Evolutionary conservation across 768 basidiomycete species (phyloP).

Genomic region (Mycena chlorophos): DNA sequence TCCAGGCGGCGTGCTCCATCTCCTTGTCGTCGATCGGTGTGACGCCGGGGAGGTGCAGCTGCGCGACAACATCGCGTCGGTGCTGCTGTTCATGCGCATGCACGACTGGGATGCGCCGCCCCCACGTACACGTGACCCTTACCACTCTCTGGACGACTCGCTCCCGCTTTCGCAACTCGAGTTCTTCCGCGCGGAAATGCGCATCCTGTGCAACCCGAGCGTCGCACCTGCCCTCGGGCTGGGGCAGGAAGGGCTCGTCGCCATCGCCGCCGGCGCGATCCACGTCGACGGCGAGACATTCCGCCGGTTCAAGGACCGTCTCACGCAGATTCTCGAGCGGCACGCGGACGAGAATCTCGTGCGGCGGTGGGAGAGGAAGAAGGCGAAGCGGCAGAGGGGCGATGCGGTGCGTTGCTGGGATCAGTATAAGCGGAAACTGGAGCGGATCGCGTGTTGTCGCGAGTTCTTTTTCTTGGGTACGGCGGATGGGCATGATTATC

Average conservation of each 20-base stretch:
- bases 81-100: too few relatives aligned
- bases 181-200: not conserved
- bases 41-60: not conserved
- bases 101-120: too few relatives aligned
- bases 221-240: not conserved
- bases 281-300: conserved; percentile 2
- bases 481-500: conserved; percentile 6
- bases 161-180: not conserved
- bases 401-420: conserved; percentile 9
- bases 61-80: not conserved
- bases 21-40: not conserved
- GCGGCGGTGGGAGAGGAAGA: not conserved
- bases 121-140: too few relatives aligned
- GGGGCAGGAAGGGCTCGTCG: not conserved
- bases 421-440: conserved; percentile 4
- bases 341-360: conserved; percentile 6
- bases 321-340: conserved; percentile 4
- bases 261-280: not conserved
- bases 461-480: conserved; percentile 15
- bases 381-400: conserved; percentile 19
- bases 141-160: too few relatives aligned
- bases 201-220: not conserved
- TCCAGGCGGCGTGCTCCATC: not conserved
- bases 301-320: conserved; percentile 3
- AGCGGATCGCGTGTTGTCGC: conserved; percentile 6